Percentiles rank a stretch among this genome's conserved stretches.
Evolutionary conservation across 371 early-diverging fungal genomes (phyloP).

Genomic region (Funneliformis caledonium): DNA sequence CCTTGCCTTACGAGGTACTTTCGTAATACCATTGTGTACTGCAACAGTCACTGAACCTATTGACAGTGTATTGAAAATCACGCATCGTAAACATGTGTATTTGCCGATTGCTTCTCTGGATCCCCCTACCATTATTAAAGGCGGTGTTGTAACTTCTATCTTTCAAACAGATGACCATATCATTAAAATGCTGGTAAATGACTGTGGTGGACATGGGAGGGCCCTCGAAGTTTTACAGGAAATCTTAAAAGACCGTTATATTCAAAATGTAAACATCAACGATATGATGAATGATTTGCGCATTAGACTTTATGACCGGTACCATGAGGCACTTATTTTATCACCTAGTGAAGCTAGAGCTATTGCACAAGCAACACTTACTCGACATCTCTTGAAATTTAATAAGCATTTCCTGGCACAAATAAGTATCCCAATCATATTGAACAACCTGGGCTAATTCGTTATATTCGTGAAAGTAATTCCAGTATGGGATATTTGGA

Average conservation of each 20-base stretch:
- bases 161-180: constrained; percentile 35
- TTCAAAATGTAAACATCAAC: constrained; percentile 37
- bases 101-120: constrained; percentile 36
- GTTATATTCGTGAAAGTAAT: not conserved
- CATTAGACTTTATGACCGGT: constrained; percentile 30
- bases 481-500: not conserved
- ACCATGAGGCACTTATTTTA: constrained; percentile 35
- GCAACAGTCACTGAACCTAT: constrained; percentile 23
- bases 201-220: constrained; percentile 44
- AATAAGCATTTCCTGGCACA: constrained; percentile 41
- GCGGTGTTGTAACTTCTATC: not conserved
- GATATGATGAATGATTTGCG: constrained; percentile 40
- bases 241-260: not conserved
- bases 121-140: constrained; percentile 33
- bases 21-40: constrained; percentile 33
- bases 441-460: constrained; percentile 42
- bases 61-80: not conserved
- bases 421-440: constrained; percentile 37
- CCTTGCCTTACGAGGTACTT: not conserved
- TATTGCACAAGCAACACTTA: constrained; percentile 41
- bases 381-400: constrained; percentile 32
- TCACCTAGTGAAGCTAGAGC: constrained; percentile 31
- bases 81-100: not conserved
- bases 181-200: constrained; percentile 42
- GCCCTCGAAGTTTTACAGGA: constrained; percentile 42